Evolutionary conservation across 441 rosid species (phyloP).

Genomic region (Erodium texanum): DNA sequence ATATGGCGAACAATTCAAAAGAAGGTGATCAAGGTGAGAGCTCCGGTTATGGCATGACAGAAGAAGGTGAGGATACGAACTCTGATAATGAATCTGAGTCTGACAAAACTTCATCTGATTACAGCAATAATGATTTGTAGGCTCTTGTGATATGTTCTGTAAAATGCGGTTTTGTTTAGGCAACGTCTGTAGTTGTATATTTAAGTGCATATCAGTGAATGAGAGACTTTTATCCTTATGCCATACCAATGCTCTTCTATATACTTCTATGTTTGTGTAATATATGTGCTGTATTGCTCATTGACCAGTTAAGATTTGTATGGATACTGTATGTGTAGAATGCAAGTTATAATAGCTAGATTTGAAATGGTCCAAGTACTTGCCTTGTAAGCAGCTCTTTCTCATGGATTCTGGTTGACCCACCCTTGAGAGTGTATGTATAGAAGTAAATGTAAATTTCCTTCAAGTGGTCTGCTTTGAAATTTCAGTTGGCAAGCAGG

Average conservation of each 20-base stretch:
- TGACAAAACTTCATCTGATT: conserved; percentile 26
- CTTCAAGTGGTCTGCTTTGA: neutral
- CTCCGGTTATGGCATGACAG: neutral
- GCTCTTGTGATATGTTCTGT: neutral
- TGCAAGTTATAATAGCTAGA: neutral
- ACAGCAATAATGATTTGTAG: conserved; percentile 16
- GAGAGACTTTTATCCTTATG: neutral
- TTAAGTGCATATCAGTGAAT: neutral
- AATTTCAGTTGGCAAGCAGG: neutral
- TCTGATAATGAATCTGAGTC: conserved; percentile 35
- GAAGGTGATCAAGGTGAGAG: conserved; percentile 15
- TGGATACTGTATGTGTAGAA: neutral
- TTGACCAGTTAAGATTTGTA: neutral
- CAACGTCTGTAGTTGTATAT: conserved; percentile 5
- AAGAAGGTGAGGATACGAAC: conserved; percentile 26
- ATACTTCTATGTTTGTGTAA: neutral
- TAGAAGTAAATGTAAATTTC: neutral
- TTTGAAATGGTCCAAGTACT: neutral
- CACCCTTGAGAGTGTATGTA: neutral
- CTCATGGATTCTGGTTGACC: neutral
- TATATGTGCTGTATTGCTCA: neutral
- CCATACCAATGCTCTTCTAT: neutral
- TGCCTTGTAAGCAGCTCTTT: neutral
- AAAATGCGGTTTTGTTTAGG: neutral
- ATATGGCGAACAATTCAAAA: conserved; percentile 34